Percentiles rank a stretch among this genome's conserved stretches.
Evolutionary conservation across 2,329 filamentous ascomycete species (phyloP).

Genomic region (Alternaria incomplexa): DNA sequence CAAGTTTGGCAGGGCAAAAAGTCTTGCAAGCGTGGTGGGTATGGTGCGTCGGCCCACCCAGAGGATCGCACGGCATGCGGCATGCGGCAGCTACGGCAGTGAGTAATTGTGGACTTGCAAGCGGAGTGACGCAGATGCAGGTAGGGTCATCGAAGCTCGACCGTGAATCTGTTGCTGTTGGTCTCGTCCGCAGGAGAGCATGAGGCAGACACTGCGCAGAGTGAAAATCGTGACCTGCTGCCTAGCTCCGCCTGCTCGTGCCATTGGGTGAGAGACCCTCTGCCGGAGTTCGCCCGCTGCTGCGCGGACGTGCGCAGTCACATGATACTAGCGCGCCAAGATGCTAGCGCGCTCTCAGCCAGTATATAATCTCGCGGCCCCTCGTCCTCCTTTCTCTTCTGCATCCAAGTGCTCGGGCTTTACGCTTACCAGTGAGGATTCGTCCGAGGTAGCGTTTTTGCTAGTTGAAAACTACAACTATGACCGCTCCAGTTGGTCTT

Average conservation of each 20-base stretch:
- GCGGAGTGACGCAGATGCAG: background rate
- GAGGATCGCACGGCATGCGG: background rate
- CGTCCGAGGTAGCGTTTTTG: conserved; percentile 87
- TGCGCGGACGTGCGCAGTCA: conserved; percentile 1
- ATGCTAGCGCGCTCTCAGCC: background rate
- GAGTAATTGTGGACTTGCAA: background rate
- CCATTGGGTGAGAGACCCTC: background rate
- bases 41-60: background rate
- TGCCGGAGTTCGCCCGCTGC: background rate
- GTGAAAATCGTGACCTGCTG: conserved; percentile 1
- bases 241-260: background rate
- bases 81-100: background rate
- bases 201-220: background rate
- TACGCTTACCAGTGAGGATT: conserved; percentile 86
- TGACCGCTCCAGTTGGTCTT: conserved; percentile 76
- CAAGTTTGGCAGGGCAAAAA: background rate
- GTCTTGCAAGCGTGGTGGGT: background rate
- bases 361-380: conserved; percentile 11
- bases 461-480: conserved; percentile 86
- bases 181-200: background rate
- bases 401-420: conserved; percentile 69
- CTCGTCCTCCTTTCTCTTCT: conserved; percentile 7
- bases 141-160: background rate
- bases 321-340: conserved; percentile 29
- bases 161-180: background rate